These are phyloP conservation scores for Coniochaeta ligniaria DNA, from an alignment of 2,329 filamentous ascomycete species.

Conservation along the genomic window DNA sequence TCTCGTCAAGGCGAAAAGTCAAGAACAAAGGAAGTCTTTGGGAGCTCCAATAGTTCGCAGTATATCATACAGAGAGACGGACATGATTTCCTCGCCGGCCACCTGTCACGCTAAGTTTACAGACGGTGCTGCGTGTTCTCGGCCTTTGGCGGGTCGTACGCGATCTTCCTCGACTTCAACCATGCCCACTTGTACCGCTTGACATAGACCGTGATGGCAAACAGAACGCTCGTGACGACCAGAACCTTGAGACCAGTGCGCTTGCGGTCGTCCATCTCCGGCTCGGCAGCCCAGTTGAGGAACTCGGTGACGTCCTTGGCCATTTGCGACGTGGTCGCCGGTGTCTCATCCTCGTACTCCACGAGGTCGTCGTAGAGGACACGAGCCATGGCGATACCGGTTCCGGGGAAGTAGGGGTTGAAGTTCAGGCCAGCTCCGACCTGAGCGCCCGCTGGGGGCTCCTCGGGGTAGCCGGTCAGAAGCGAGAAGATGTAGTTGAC, in stretches of 20 bases:
- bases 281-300: constrained; percentile 98
- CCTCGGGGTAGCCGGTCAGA: constrained; percentile 94
- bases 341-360: constrained; percentile 95
- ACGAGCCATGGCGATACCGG: constrained; percentile 97
- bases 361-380: constrained; percentile 96
- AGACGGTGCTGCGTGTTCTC: constrained; percentile 35
- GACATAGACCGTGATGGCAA: constrained; percentile 88
- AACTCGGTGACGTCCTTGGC: constrained; percentile 99
- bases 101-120: constrained; percentile 22
- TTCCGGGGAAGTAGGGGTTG: constrained; percentile 99
- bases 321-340: constrained; percentile 96
- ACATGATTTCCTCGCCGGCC: not conserved
- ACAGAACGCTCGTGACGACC: constrained; percentile 68
- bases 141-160: constrained; percentile 70
- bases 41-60: constrained; percentile 6
- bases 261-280: constrained; percentile 99
- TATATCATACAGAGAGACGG: constrained; percentile 25
- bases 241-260: constrained; percentile 99
- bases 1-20: constrained; percentile 16
- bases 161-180: constrained; percentile 91
- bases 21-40: constrained; percentile 24
- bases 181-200: constrained; percentile 99
- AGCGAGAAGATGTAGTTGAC: constrained; percentile 98
- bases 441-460: constrained; percentile 80
- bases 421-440: constrained; percentile 94